Percentiles rank a stretch among this genome's conserved stretches.
Conservation (phyloP, 2,329 filamentous ascomycete species). For the Xylaria hypoxylon region DNA sequence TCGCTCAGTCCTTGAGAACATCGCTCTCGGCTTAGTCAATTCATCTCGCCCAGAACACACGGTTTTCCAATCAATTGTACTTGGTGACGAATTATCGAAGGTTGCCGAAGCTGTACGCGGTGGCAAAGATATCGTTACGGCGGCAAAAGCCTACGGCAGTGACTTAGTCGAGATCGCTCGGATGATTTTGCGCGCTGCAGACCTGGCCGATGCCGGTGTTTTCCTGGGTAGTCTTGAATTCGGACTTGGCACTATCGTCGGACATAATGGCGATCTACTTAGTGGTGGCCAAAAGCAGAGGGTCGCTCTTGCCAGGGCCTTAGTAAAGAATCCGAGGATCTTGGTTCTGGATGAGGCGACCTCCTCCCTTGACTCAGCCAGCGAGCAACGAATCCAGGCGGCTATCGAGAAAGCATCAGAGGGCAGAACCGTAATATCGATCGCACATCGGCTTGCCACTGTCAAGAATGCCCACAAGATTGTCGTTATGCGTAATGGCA, state of each 20-base stretch:
- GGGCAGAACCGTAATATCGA: constrained; percentile 72
- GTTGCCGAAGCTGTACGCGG: constrained; percentile 64
- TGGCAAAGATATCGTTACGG: constrained; percentile 60
- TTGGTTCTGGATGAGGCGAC: constrained; percentile 64
- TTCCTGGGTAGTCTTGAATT: constrained; percentile 62
- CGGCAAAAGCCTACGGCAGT: constrained; percentile 58
- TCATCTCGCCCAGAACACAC: constrained; percentile 48
- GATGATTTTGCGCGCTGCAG: constrained; percentile 62
- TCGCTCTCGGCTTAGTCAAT: constrained; percentile 53
- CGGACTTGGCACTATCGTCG: constrained; percentile 58
- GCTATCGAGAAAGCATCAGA: constrained; percentile 51
- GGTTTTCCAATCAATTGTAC: constrained; percentile 58
- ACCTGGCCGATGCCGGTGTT: constrained; percentile 66
- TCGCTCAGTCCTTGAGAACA: constrained; percentile 54
- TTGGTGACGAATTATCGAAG: constrained; percentile 61
- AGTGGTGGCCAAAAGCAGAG: constrained; percentile 63
- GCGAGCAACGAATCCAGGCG: constrained; percentile 58
- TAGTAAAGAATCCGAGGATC: constrained; percentile 60
- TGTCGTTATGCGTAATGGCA: constrained; percentile 70
- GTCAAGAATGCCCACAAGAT: constrained; percentile 74
- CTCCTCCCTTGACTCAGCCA: constrained; percentile 61
- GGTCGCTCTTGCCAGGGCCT: constrained; percentile 59
- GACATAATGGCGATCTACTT: constrained; percentile 58
- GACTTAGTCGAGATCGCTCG: constrained; percentile 63
- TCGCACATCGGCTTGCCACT: constrained; percentile 71